Conservation (phyloP, 202 grass and related monocot species). For the Brachypodium distachyon region DNA sequence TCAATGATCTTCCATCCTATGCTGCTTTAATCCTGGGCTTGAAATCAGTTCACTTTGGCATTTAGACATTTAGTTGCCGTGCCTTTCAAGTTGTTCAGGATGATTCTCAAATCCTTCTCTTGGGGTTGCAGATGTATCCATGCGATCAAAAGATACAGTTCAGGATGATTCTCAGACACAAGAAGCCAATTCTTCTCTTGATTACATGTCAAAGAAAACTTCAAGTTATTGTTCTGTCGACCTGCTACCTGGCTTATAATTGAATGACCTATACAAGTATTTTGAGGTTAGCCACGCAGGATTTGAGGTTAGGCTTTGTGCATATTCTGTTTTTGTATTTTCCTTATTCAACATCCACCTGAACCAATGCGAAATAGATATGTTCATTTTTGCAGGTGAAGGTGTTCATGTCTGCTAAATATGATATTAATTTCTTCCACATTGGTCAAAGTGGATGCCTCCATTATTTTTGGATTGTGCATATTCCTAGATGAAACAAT, state of each 20-base stretch:
- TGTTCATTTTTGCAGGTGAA: constrained; percentile 52
- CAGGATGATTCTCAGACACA: constrained; percentile 30
- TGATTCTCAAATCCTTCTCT: too few relatives aligned
- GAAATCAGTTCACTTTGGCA: not conserved
- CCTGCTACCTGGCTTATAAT: constrained; percentile 32
- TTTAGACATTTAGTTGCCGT: constrained; percentile 18
- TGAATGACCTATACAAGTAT: constrained; percentile 68
- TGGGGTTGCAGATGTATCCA: constrained; percentile 40
- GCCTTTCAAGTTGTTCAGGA: not conserved
- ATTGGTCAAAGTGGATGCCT: constrained; percentile 56
- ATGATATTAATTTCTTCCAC: constrained; percentile 44
- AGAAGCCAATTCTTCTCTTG: constrained; percentile 22
- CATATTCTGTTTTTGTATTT: constrained; percentile 16
- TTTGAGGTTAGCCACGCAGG: constrained; percentile 67
- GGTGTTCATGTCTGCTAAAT: constrained; percentile 23
- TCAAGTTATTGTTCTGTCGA: constrained; percentile 13
- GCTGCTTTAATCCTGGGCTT: not conserved
- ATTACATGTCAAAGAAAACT: constrained; percentile 12
- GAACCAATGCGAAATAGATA: constrained; percentile 17
- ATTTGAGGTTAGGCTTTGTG: constrained; percentile 49
- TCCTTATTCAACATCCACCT: constrained; percentile 22
- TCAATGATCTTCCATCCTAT: too few relatives aligned
- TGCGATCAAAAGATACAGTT: constrained; percentile 40
- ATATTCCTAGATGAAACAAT: constrained; percentile 67
- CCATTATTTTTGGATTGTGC: constrained; percentile 48